Evolutionary conservation across 2,329 filamentous ascomycete species (phyloP).

Genomic region (Ceratocystis papillata): DNA sequence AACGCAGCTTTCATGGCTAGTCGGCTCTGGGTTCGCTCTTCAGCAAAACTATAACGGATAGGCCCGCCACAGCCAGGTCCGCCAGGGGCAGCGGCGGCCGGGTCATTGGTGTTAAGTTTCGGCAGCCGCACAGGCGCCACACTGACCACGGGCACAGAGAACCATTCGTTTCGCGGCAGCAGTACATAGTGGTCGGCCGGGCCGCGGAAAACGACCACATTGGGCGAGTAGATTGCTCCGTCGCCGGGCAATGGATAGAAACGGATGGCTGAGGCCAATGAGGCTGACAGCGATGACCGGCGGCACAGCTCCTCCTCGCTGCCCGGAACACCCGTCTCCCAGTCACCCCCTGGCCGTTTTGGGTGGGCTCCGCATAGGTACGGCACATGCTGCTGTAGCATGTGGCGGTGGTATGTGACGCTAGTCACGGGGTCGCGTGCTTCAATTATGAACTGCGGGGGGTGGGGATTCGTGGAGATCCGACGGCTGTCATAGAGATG

Average conservation of each 20-base stretch:
- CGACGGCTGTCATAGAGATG: slow-evolving; percentile 37
- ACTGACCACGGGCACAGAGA: slow-evolving; percentile 58
- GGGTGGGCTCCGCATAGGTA: slow-evolving; percentile 68
- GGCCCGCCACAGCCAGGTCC: slow-evolving; percentile 35
- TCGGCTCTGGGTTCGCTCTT: slow-evolving; percentile 60
- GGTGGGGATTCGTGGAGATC: slow-evolving; percentile 28
- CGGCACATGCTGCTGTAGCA: slow-evolving; percentile 41
- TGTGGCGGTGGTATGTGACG: slow-evolving; percentile 46
- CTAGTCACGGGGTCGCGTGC: slow-evolving; percentile 49
- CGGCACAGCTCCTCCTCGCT: slow-evolving; percentile 59
- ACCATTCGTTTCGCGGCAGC: slow-evolving; percentile 43
- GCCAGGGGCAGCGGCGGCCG: slow-evolving; percentile 27
- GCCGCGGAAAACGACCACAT: slow-evolving; percentile 62
- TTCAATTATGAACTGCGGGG: slow-evolving; percentile 42
- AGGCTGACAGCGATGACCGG: slow-evolving; percentile 61
- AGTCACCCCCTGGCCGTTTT: slow-evolving; percentile 66
- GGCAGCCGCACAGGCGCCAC: slow-evolving; percentile 62
- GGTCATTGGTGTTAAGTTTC: slow-evolving; percentile 49
- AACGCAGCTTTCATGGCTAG: slow-evolving; percentile 63
- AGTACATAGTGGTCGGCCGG: slow-evolving; percentile 54
- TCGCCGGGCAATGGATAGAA: slow-evolving; percentile 58
- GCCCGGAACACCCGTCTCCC: slow-evolving; percentile 51
- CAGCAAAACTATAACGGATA: slow-evolving; percentile 55
- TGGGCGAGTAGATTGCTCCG: slow-evolving; percentile 58
- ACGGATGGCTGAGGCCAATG: slow-evolving; percentile 47